Conservation (phyloP, 257 asterid genomes). For the Nicotiana obtusifolia region DNA sequence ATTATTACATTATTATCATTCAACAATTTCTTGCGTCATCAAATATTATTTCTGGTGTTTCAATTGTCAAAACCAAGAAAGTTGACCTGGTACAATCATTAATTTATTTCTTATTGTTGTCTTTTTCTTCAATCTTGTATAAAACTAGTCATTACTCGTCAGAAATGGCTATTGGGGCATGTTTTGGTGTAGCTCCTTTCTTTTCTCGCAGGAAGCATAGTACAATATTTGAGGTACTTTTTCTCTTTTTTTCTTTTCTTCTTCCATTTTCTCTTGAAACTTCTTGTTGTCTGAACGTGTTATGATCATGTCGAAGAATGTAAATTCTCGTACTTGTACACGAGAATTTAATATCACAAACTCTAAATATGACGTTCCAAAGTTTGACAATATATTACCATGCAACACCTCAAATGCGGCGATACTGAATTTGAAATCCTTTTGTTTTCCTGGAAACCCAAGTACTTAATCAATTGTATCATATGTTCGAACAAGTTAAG, state of each 20-base stretch:
- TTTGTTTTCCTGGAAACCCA: not conserved
- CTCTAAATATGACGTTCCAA: not conserved
- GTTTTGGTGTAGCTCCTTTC: constrained; percentile 14
- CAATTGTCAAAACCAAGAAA: not conserved
- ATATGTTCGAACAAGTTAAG: not conserved
- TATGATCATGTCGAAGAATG: not conserved
- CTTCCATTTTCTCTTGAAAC: not conserved
- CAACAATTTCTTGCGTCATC: not conserved
- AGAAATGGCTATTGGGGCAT: constrained; percentile 11
- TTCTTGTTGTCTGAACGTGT: not conserved
- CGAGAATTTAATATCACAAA: not conserved
- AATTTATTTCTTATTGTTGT: not conserved
- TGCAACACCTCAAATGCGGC: not conserved
- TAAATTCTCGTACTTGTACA: not conserved
- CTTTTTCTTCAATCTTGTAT: constrained; percentile 1
- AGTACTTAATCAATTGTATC: not conserved
- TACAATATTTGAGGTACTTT: constrained; percentile 1
- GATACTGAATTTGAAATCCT: not conserved
- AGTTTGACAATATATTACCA: not conserved
- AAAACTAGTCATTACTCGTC: not conserved
- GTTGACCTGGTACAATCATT: not conserved
- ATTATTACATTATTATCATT: not conserved
- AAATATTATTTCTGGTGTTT: not conserved
- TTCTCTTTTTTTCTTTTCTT: not conserved
- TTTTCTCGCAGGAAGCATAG: constrained; percentile 12